A percentile compares a stretch with the other conserved stretches of the same genome.
Evolutionary conservation across 2,329 filamentous ascomycete species (phyloP).

Genomic region (Laburnicola sp.): DNA sequence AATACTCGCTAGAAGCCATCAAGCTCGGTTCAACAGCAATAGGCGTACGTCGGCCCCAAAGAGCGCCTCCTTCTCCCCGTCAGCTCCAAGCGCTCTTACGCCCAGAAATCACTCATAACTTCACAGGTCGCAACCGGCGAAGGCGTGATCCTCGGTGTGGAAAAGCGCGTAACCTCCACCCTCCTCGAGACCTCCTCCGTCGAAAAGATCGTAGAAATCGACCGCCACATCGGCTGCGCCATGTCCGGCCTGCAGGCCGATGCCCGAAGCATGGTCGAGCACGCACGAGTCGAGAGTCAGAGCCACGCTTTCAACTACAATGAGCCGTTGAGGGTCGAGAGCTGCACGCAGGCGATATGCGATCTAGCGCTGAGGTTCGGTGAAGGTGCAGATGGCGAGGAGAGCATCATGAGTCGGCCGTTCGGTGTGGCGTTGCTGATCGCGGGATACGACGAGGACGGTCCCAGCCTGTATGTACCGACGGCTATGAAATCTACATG

Average conservation of each 20-base stretch:
- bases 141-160: constrained; percentile 93
- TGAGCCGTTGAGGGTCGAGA: constrained; percentile 92
- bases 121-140: constrained; percentile 82
- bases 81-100: neutral
- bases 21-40: constrained; percentile 98
- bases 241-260: constrained; percentile 98
- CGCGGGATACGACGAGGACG: constrained; percentile 95
- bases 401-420: constrained; percentile 97
- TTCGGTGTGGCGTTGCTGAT: constrained; percentile 97
- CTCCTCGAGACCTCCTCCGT: constrained; percentile 97
- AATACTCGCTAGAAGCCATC: constrained; percentile 99
- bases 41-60: constrained; percentile 61
- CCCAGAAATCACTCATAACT: constrained; percentile 18
- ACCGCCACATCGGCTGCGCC: constrained; percentile 97
- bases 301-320: constrained; percentile 98
- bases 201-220: constrained; percentile 99
- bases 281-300: constrained; percentile 96
- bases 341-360: constrained; percentile 98
- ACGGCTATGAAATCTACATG: neutral
- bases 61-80: neutral
- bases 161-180: constrained; percentile 97
- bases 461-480: constrained; percentile 75
- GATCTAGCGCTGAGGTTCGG: constrained; percentile 95
- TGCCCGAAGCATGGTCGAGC: constrained; percentile 96
- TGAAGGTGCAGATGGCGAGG: constrained; percentile 94